These are phyloP conservation scores for Solanum megistacrolobum DNA, from an alignment of 257 asterid species.

Conservation along the genomic window DNA sequence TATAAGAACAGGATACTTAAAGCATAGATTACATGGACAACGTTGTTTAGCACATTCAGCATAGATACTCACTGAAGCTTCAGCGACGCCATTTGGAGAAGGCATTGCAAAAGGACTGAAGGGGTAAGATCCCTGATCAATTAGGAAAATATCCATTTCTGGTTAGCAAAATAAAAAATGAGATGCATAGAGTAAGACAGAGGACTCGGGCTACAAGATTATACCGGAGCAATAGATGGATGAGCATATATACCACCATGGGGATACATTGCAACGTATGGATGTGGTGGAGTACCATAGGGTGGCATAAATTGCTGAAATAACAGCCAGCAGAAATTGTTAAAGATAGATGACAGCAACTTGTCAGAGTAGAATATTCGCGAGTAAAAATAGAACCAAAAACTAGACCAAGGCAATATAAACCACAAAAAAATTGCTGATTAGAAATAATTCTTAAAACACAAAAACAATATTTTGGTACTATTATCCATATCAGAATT, in stretches of 20 bases:
- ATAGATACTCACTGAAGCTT: conserved; percentile 59
- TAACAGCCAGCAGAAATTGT: not conserved
- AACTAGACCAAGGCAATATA: not conserved
- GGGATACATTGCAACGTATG: conserved; percentile 96
- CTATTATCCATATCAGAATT: not conserved
- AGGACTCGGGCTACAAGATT: not conserved
- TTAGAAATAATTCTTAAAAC: not conserved
- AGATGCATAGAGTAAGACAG: not conserved
- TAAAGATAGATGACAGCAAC: not conserved
- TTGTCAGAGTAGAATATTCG: not conserved
- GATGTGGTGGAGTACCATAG: conserved; percentile 93
- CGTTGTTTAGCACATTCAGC: not conserved
- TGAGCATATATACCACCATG: conserved; percentile 89
- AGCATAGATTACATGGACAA: not conserved
- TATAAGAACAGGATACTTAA: not conserved
- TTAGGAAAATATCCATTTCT: not conserved
- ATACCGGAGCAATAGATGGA: conserved; percentile 92
- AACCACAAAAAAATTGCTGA: not conserved
- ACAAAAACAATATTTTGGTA: not conserved
- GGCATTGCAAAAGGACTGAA: conserved; percentile 88
- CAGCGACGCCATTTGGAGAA: conserved; percentile 79
- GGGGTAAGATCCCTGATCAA: conserved; percentile 76
- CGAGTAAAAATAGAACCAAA: not conserved
- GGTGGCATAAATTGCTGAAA: conserved; percentile 91
- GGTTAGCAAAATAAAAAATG: not conserved